Percentiles rank a stretch among this genome's conserved stretches.
Conservation (phyloP, 2,329 filamentous ascomycete species). For the Colletotrichum falcatum region DNA sequence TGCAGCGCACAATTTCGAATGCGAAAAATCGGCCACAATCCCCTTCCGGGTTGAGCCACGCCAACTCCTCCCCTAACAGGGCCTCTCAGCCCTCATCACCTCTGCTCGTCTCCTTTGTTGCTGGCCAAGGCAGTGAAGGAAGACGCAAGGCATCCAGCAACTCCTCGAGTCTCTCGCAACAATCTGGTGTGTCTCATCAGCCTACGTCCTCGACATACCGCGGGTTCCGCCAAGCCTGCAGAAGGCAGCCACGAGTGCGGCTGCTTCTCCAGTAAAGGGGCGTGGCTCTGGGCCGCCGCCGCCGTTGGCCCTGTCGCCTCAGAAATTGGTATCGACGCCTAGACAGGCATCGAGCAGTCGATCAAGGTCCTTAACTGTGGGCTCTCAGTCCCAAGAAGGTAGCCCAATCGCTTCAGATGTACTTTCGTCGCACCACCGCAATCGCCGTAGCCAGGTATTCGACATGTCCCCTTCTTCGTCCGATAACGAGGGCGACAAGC, state of each 20-base stretch:
- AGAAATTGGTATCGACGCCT: constrained; percentile 71
- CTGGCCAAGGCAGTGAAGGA: constrained; percentile 80
- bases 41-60: constrained; percentile 82
- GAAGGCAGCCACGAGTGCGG: constrained; percentile 66
- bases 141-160: constrained; percentile 93
- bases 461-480: constrained; percentile 98
- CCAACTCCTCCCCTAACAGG: constrained; percentile 88
- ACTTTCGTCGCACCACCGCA: constrained; percentile 79
- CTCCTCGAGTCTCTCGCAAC: constrained; percentile 85
- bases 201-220: constrained; percentile 79
- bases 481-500: constrained; percentile 94
- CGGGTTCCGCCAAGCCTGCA: constrained; percentile 70
- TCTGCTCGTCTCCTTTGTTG: constrained; percentile 95
- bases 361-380: constrained; percentile 90
- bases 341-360: constrained; percentile 75
- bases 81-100: constrained; percentile 77
- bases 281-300: constrained; percentile 63
- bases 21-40: constrained; percentile 90
- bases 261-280: constrained; percentile 68
- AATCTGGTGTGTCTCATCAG: constrained; percentile 76
- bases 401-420: constrained; percentile 79
- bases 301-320: constrained; percentile 69
- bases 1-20: constrained; percentile 86
- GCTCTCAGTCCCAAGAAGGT: constrained; percentile 94
- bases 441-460: constrained; percentile 92